A percentile compares a stretch with the other conserved stretches of the same genome.
phyloP scores from a whole-genome alignment of 2,329 filamentous ascomycete genomes.

The Beauveria scarabaeidicola region DNA sequence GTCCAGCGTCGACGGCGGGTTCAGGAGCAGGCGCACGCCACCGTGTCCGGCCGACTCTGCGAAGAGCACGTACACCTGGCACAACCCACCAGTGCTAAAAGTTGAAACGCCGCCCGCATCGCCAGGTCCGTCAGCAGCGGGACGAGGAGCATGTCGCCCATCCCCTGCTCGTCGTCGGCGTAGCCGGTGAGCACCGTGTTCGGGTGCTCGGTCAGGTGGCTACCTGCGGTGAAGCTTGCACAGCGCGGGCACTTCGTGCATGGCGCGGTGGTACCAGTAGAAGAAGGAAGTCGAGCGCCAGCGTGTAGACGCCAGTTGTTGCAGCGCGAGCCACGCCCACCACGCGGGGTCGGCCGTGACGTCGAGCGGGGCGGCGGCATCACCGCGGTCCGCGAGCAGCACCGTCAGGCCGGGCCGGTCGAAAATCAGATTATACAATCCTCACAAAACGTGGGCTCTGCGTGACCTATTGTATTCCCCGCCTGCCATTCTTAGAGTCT shows the following conservation, averaged over 20 bases:
- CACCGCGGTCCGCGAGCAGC: constrained; percentile 22
- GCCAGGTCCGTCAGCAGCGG: constrained; percentile 29
- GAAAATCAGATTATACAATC: not conserved
- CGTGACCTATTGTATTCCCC: too few species aligned
- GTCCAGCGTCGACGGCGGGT: constrained; percentile 22
- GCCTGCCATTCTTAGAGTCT: not conserved
- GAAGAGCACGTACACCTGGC: constrained; percentile 33
- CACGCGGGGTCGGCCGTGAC: not conserved
- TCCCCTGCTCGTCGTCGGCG: constrained; percentile 33
- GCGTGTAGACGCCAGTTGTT: constrained; percentile 26
- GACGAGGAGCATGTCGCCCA: constrained; percentile 33
- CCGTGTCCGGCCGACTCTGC: constrained; percentile 30
- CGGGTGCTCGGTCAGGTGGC: constrained; percentile 36
- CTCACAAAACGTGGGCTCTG: too few species aligned
- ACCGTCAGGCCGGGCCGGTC: constrained; percentile 24
- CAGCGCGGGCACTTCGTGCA: constrained; percentile 30
- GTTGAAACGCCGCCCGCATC: constrained; percentile 27
- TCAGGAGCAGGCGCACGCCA: constrained; percentile 26
- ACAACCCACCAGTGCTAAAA: constrained; percentile 41
- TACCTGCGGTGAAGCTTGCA: constrained; percentile 34
- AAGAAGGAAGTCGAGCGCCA: constrained; percentile 33
- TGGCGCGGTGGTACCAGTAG: constrained; percentile 32
- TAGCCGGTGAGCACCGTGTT: constrained; percentile 30
- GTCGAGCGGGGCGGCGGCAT: constrained; percentile 14
- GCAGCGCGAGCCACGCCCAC: constrained; percentile 26